Base-by-base conservation (phyloP, 305 asterid species). In the Nicotiana rustica region DNA sequence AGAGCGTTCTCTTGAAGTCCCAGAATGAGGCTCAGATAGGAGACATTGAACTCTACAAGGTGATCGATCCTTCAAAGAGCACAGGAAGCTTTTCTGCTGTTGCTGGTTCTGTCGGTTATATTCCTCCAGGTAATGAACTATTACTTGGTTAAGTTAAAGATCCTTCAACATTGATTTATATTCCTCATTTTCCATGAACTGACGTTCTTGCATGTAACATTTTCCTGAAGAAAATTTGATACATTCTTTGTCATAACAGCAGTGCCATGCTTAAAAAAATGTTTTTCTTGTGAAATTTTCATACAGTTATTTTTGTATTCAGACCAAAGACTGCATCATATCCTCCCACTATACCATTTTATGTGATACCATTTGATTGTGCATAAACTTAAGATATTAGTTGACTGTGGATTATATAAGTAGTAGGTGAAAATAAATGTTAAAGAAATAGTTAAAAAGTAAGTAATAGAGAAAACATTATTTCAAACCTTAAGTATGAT, bases 21-120 rank as follows among this genome's bases (percentile, higher is more conserved):
- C 85, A 88, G 10, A 90, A 90, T 38, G 97, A 93, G 89, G 94
- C 97, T 82, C 95, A 85, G 84, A 79, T 94, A 10, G 98, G 97
- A 82, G 98, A 94, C 60, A 90, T 93, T 55, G 98, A 94, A 89
- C 95, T 94, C 9, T 93, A 91, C 88, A 93, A 92, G 86, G 95
- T 92, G 76, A 93, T 94, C 25, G 97, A 94, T 89, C 98, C 97
- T 80, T 92, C 95, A 7, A 94, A 90, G 88, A 89, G 91, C 86
- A 93, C 97, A 0, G 90, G 91, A 81, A 94, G 94, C 80, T 92
- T 94, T 82, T 93, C 98, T 21, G 86, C 97, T 55, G 84, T 94
- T 83, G 95, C 97, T 84, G 98, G 97, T 77, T 91, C 98, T 18
- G 93, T 92, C 55, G 97, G 98, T 75, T 94, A 93, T 86, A 86